Conservation (phyloP, 2,329 filamentous ascomycete genomes). For the Rhexocercosporidium sp. region DNA sequence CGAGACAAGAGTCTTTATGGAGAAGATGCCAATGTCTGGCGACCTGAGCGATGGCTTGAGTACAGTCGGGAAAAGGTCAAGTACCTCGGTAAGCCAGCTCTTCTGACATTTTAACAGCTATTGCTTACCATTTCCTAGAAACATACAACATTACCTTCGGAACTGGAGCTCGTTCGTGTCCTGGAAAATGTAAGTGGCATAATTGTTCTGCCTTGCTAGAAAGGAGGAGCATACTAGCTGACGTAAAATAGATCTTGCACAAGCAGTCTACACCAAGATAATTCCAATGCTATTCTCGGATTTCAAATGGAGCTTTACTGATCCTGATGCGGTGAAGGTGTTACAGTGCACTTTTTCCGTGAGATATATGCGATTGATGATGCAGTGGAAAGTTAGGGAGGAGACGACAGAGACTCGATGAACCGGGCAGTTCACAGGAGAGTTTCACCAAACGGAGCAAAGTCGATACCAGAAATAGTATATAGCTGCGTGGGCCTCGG, state of each 20-base stretch:
- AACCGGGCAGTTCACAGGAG: too few relatives aligned
- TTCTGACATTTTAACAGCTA: not conserved
- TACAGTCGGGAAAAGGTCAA: slow-evolving; percentile 35
- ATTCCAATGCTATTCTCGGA: slow-evolving; percentile 25
- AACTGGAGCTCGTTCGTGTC: slow-evolving; percentile 24
- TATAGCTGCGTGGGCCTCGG: too few relatives aligned
- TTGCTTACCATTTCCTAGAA: slow-evolving; percentile 1
- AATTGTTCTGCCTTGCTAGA: not conserved
- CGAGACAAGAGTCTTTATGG: slow-evolving; percentile 56
- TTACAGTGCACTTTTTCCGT: slow-evolving; percentile 21
- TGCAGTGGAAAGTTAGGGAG: slow-evolving; percentile 46
- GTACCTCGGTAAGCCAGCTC: slow-evolving; percentile 10
- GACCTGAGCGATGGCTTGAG: slow-evolving; percentile 61
- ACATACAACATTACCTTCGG: slow-evolving; percentile 25
- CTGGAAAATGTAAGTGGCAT: slow-evolving; percentile 15
- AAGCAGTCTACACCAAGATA: slow-evolving; percentile 26
- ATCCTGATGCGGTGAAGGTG: slow-evolving; percentile 11
- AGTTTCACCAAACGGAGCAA: too few relatives aligned
- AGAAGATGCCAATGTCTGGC: slow-evolving; percentile 54
- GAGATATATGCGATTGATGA: slow-evolving; percentile 50
- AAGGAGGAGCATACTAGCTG: not conserved
- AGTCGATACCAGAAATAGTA: too few relatives aligned
- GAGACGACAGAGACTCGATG: not conserved
- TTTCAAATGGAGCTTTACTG: slow-evolving; percentile 21
- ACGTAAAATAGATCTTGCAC: slow-evolving; percentile 22